These are phyloP conservation scores for Akanthomyces dipterigenus DNA, from an alignment of 2,329 filamentous ascomycete genomes.

Conservation along the genomic window DNA sequence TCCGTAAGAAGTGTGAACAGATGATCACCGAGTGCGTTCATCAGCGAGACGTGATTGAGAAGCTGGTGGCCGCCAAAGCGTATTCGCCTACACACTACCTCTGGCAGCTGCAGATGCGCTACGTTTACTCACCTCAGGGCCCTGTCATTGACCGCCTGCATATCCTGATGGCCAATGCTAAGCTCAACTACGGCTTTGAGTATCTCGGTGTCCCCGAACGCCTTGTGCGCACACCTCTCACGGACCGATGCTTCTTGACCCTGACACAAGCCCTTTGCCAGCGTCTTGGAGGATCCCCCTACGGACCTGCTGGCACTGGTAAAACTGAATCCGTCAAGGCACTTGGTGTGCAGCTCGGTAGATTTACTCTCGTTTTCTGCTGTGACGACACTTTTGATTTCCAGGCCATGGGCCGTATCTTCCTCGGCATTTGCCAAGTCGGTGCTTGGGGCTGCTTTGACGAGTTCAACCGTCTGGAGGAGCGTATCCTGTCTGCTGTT, in stretches of 20 bases:
- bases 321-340: slow-evolving; percentile 99
- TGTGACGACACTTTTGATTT: slow-evolving; percentile 99
- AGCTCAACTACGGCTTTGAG: slow-evolving; percentile 93
- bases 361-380: slow-evolving; percentile 98
- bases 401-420: slow-evolving; percentile 98
- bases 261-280: slow-evolving; percentile 94
- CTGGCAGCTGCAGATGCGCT: slow-evolving; percentile 97
- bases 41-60: slow-evolving; percentile 88
- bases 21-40: slow-evolving; percentile 98
- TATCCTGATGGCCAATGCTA: slow-evolving; percentile 95
- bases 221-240: slow-evolving; percentile 92
- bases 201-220: slow-evolving; percentile 95
- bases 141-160: slow-evolving; percentile 75
- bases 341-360: slow-evolving; percentile 87
- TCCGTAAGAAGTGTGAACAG: slow-evolving; percentile 95
- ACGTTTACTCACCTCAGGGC: slow-evolving; percentile 77
- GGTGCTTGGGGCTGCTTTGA: slow-evolving; percentile 99
- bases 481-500: slow-evolving; percentile 93
- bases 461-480: slow-evolving; percentile 98
- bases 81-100: slow-evolving; percentile 72
- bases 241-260: slow-evolving; percentile 96
- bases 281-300: slow-evolving; percentile 90
- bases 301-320: slow-evolving; percentile 93
- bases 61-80: slow-evolving; percentile 70
- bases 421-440: slow-evolving; percentile 97